A percentile compares a stretch with the other conserved stretches of the same genome.
phyloP scores from a whole-genome alignment of 1,284 basidiomycete genomes.

The Puccinia hordei region DNA sequence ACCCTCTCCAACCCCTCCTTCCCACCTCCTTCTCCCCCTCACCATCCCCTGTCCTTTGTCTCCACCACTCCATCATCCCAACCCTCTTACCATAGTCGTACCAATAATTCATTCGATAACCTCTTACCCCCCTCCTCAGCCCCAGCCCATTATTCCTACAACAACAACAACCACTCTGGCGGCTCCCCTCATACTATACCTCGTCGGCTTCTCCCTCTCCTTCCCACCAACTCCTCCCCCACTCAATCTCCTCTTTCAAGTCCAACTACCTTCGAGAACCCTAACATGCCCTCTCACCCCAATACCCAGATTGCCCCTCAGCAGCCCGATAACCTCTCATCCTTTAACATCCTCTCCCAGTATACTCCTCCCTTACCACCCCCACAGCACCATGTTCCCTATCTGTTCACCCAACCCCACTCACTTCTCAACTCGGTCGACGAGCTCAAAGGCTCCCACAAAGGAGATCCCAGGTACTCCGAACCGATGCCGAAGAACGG shows the following conservation, averaged over 20 bases:
- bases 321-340: neutral
- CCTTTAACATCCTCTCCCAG: slow-evolving; percentile 22
- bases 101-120: neutral
- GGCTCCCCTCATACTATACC: neutral
- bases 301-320: neutral
- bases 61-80: neutral
- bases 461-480: neutral
- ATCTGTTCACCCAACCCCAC: neutral
- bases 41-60: slow-evolving; percentile 17
- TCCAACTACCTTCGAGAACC: neutral
- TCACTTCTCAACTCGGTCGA: slow-evolving; percentile 12
- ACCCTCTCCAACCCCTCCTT: neutral
- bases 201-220: neutral
- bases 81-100: slow-evolving; percentile 2
- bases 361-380: neutral
- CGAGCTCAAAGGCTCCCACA: slow-evolving; percentile 6
- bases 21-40: neutral
- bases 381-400: neutral
- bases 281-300: neutral
- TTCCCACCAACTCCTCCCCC: slow-evolving; percentile 1
- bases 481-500: neutral
- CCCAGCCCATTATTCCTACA: slow-evolving; percentile 35
- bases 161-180: slow-evolving; percentile 3
- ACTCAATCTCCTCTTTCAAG: slow-evolving; percentile 50
- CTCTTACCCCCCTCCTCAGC: slow-evolving; percentile 1